Percentiles rank a stretch among this genome's conserved stretches.
Evolutionary conservation across 2,329 filamentous ascomycete species (phyloP).

Genomic region (Aspergillus fijiensis): DNA sequence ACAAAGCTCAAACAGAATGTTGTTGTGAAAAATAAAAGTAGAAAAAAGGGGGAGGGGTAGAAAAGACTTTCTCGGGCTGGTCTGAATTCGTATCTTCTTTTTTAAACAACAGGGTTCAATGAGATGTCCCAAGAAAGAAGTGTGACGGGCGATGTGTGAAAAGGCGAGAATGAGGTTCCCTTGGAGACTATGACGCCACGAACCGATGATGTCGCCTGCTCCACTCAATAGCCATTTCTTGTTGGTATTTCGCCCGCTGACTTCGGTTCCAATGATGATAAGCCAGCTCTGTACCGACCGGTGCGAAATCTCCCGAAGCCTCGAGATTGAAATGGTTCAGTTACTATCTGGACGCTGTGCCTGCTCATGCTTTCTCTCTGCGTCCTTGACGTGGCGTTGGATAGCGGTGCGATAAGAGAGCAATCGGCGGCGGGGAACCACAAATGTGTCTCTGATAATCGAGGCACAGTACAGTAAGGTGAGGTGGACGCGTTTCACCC

Average conservation of each 20-base stretch:
- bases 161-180: slow-evolving; percentile 9
- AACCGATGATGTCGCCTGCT: slow-evolving; percentile 12
- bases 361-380: background rate
- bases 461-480: background rate
- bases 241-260: slow-evolving; percentile 4
- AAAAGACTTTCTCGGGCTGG: background rate
- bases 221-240: slow-evolving; percentile 4
- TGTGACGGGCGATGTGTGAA: background rate
- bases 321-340: background rate
- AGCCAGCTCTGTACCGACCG: background rate
- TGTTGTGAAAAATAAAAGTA: background rate
- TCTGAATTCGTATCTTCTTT: background rate
- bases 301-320: background rate
- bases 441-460: background rate
- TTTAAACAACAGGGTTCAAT: background rate
- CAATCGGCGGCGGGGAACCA: background rate
- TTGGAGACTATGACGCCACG: slow-evolving; percentile 11
- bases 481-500: background rate
- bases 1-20: background rate
- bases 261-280: background rate
- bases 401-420: background rate
- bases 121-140: background rate
- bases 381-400: background rate
- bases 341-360: background rate
- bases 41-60: background rate